phyloP scores from a whole-genome alignment of 305 asterid species.

The Fraxinus baroniana region DNA sequence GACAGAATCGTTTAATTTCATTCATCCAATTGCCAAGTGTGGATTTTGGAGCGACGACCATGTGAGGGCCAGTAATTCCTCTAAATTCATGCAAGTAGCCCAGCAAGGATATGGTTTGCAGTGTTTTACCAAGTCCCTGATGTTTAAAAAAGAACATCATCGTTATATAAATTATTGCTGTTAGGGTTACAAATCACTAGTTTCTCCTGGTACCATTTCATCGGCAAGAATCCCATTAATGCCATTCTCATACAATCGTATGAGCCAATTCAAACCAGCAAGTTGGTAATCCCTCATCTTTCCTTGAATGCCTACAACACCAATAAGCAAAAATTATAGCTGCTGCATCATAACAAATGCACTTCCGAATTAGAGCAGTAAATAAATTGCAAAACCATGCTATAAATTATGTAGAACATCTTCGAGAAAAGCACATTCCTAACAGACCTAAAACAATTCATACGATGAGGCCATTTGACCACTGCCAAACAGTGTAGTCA shows the following conservation, averaged over 20 bases:
- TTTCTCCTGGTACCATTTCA: slow-evolving; percentile 69
- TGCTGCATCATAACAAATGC: slow-evolving; percentile 9
- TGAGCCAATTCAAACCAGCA: slow-evolving; percentile 98
- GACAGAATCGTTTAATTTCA: slow-evolving; percentile 95
- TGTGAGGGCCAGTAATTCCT: slow-evolving; percentile 99
- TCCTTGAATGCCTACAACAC: slow-evolving; percentile 82
- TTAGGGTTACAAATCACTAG: slow-evolving; percentile 11
- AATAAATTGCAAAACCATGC: not conserved
- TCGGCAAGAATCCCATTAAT: slow-evolving; percentile 99
- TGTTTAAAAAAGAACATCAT: slow-evolving; percentile 19
- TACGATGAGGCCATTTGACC: not conserved
- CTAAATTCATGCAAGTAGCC: slow-evolving; percentile 94
- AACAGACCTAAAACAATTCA: not conserved
- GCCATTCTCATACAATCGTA: slow-evolving; percentile 96
- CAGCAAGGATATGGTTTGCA: slow-evolving; percentile 94
- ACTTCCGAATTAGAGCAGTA: not conserved
- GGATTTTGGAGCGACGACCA: slow-evolving; percentile 99
- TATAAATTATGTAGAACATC: not conserved
- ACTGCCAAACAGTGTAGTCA: not conserved
- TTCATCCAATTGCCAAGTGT: slow-evolving; percentile 99
- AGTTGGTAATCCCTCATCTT: slow-evolving; percentile 99
- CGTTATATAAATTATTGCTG: slow-evolving; percentile 7
- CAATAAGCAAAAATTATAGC: slow-evolving; percentile 1
- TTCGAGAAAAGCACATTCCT: not conserved
- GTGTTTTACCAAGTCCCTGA: slow-evolving; percentile 97